Base-by-base conservation (phyloP, 768 basidiomycete species). In the Lactarius akahatsu region DNA sequence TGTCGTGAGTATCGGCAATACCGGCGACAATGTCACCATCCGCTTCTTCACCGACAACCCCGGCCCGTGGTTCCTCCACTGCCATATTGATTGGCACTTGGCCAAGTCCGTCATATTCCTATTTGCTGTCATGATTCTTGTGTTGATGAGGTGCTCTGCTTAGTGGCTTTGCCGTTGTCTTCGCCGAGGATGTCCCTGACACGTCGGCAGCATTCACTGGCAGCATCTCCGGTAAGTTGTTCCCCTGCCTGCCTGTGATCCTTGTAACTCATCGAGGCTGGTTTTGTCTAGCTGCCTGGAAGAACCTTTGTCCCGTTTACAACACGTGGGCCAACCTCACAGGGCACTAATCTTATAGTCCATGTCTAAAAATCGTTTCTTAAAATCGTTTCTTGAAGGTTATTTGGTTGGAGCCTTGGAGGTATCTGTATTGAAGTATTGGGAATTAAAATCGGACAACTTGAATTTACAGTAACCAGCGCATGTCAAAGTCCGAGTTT, bases 71-170 rank as follows among this genome's bases (percentile, higher is more conserved):
- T 71, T 72, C 62, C 61, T 76, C 59, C 75, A 76, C 41, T 76
- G 75, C 59, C 75, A 76, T 57, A 74, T 75, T 32, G 71, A 69
- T 40, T 75, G 74, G 74, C 74, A 75, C 57, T 64, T 75, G 28
- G 57, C 11, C 26, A 60, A 63, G 73, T 26, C 84, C 88, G 1
- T 85, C 90, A 73, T 90, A 88, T 75, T 78, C 86, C 23, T 86
- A 86, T 18, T 82, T 83, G 28, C 86, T 64, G 65, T 73, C 50
- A 71, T 74, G 59, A 72, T 15, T 26, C 4, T 59, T 9, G 38
- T 56, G 18, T 16, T 60, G 43, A 65, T 13, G 15, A 3, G n/a
- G 26, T 6, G 26, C n/a, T 50, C n/a, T 32, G 3, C 0, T 28
- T 41, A 65, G 63, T 45, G 67, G 67, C 10, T 68, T 68, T 50